Conservation (phyloP, 2,329 filamentous ascomycete genomes). For the Sclerotinia nivalis region DNA sequence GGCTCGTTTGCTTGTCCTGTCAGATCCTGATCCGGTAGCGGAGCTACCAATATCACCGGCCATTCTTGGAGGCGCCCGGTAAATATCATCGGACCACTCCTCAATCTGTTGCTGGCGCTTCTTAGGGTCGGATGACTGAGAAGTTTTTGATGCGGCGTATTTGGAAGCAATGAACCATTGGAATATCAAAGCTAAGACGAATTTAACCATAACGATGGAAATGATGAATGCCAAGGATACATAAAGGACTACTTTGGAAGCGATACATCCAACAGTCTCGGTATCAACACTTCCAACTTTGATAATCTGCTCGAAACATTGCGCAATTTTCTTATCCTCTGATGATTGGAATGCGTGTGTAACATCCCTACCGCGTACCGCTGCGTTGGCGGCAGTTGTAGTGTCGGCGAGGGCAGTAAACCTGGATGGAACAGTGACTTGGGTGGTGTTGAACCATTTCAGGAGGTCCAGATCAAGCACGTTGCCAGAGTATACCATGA, state of each 20-base stretch:
- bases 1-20: constrained; percentile 74
- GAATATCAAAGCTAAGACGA: constrained; percentile 85
- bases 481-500: constrained; percentile 91
- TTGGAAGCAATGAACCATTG: constrained; percentile 93
- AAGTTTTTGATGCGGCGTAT: constrained; percentile 83
- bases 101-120: constrained; percentile 92
- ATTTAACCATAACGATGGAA: constrained; percentile 82
- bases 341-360: constrained; percentile 83
- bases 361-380: constrained; percentile 79
- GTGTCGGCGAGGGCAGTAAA: constrained; percentile 80
- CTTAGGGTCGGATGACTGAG: constrained; percentile 76
- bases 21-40: constrained; percentile 63
- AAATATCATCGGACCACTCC: constrained; percentile 97
- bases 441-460: constrained; percentile 81
- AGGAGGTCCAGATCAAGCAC: constrained; percentile 89
- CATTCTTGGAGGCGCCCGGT: constrained; percentile 81
- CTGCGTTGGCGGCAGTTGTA: constrained; percentile 56
- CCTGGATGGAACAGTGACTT: constrained; percentile 72
- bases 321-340: constrained; percentile 76
- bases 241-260: constrained; percentile 94
- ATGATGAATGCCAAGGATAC: constrained; percentile 90
- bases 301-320: constrained; percentile 90
- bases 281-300: constrained; percentile 96
- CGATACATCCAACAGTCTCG: constrained; percentile 94
- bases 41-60: constrained; percentile 71